These are phyloP conservation scores for Talaromyces albobiverticillius DNA, from an alignment of 2,329 filamentous ascomycete genomes.

Conservation along the genomic window DNA sequence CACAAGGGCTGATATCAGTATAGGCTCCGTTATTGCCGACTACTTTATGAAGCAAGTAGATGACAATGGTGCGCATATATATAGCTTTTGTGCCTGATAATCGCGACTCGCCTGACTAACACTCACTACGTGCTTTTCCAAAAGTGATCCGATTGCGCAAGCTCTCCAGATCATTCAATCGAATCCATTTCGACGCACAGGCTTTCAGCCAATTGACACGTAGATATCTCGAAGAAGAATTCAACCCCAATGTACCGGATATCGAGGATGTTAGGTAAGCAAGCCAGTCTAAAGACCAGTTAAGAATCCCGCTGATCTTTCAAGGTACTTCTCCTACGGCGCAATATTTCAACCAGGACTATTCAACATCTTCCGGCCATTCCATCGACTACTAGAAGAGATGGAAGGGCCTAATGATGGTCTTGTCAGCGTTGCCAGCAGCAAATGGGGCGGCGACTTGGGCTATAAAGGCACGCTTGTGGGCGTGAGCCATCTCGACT, in stretches of 20 bases:
- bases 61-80: constrained; percentile 37
- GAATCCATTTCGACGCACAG: constrained; percentile 4
- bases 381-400: constrained; percentile 53
- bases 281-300: not conserved
- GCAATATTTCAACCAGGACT: constrained; percentile 55
- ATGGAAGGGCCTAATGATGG: constrained; percentile 62
- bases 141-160: constrained; percentile 11
- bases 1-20: not conserved
- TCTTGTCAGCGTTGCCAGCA: constrained; percentile 58
- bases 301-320: constrained; percentile 14
- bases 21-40: constrained; percentile 60
- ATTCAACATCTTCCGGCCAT: constrained; percentile 57
- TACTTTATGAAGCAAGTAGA: constrained; percentile 58
- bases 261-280: constrained; percentile 49
- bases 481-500: constrained; percentile 62
- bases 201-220: constrained; percentile 59
- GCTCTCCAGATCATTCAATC: constrained; percentile 11
- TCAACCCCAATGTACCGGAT: constrained; percentile 60
- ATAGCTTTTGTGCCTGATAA: too few species aligned
- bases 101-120: not conserved
- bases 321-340: constrained; percentile 62
- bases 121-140: not conserved
- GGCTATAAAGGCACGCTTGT: constrained; percentile 61
- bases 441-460: constrained; percentile 54
- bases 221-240: constrained; percentile 56